These are phyloP conservation scores for Helminthosporium solani DNA, from an alignment of 2,329 filamentous ascomycete genomes.

Conservation along the genomic window DNA sequence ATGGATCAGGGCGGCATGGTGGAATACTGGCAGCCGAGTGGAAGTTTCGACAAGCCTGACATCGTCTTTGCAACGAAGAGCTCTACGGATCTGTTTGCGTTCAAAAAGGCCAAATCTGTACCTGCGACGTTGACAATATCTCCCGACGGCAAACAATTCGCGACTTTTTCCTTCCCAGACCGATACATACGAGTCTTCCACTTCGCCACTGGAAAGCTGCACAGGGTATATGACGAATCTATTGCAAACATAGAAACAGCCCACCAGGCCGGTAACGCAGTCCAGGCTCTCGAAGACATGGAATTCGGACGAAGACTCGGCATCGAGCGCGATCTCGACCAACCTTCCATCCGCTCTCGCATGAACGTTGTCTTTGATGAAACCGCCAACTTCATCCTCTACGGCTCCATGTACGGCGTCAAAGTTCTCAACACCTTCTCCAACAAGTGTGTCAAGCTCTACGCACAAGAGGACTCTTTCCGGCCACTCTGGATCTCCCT, in stretches of 20 bases:
- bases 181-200: constrained; percentile 92
- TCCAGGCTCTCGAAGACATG: constrained; percentile 79
- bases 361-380: constrained; percentile 94
- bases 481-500: constrained; percentile 79
- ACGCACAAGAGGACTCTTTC: constrained; percentile 85
- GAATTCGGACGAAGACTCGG: constrained; percentile 89
- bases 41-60: constrained; percentile 83
- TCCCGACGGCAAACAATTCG: constrained; percentile 81
- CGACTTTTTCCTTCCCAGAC: constrained; percentile 87
- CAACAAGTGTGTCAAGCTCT: constrained; percentile 87
- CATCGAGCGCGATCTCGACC: constrained; percentile 82
- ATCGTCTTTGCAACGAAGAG: constrained; percentile 93
- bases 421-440: constrained; percentile 97
- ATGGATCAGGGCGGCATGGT: constrained; percentile 89
- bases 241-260: constrained; percentile 85
- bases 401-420: constrained; percentile 86
- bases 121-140: constrained; percentile 83
- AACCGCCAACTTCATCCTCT: constrained; percentile 90
- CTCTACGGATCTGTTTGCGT: constrained; percentile 90
- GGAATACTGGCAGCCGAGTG: constrained; percentile 88
- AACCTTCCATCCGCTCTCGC: constrained; percentile 64
- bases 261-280: constrained; percentile 87
- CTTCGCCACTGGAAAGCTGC: constrained; percentile 82
- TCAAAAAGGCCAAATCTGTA: constrained; percentile 87
- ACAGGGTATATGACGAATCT: constrained; percentile 93